phyloP scores from a whole-genome alignment of 768 basidiomycete species.

The Mycena venus region DNA sequence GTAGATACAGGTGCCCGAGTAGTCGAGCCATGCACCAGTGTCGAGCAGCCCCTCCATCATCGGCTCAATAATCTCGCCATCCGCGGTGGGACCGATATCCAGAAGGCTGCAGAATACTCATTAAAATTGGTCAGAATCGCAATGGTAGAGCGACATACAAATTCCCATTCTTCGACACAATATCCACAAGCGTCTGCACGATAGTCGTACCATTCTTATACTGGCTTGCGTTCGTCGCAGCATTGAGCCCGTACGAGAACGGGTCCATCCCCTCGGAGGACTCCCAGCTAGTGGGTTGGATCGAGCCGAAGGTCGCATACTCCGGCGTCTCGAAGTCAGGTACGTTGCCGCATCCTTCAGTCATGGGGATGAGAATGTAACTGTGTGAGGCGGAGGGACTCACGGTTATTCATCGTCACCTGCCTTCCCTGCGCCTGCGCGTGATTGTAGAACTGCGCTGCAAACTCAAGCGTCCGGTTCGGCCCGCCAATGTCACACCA shows the following conservation, averaged over 20 bases:
- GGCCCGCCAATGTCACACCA: conserved; percentile 73
- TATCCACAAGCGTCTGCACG: conserved; percentile 65
- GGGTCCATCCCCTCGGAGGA: conserved; percentile 72
- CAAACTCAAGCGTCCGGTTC: conserved; percentile 59
- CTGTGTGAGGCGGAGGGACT: not conserved
- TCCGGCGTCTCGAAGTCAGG: conserved; percentile 72
- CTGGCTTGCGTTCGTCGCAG: conserved; percentile 53
- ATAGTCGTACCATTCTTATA: conserved; percentile 66
- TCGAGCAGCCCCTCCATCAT: conserved; percentile 62
- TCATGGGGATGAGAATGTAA: no score
- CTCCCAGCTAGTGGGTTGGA: conserved; percentile 67
- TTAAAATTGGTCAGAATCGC: not conserved
- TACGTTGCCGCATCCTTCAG: conserved; percentile 53
- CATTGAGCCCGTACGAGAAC: conserved; percentile 62
- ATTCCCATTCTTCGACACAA: conserved; percentile 76
- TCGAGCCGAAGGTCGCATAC: conserved; percentile 60
- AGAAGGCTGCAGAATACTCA: conserved; percentile 54
- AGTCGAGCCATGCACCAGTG: conserved; percentile 65
- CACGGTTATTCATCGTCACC: conserved; percentile 58
- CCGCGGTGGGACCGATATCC: conserved; percentile 67
- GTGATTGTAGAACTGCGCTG: conserved; percentile 60
- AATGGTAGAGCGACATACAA: conserved; percentile 54
- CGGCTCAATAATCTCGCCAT: conserved; percentile 63
- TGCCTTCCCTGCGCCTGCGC: conserved; percentile 55
- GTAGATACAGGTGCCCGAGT: conserved; percentile 65